phyloP scores from a whole-genome alignment of 176 grass and related monocot species.

The Rhipidocladum racemiflorum region DNA sequence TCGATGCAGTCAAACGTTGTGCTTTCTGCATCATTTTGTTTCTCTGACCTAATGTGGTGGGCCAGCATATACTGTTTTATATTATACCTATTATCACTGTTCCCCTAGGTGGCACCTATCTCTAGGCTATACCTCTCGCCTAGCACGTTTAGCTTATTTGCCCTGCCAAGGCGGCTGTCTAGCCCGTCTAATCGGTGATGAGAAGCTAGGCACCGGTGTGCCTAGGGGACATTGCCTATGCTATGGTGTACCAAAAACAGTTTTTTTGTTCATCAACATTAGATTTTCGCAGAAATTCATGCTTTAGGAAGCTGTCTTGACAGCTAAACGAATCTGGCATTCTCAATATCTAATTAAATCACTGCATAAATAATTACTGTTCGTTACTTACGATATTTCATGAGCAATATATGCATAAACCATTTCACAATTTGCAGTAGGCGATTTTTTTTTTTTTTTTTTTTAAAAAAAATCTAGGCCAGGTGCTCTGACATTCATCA shows the following conservation, averaged over 20 bases:
- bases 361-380: background rate
- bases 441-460: too few species aligned
- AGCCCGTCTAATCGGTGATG: too few species aligned
- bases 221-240: too few species aligned
- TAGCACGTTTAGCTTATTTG: too few species aligned
- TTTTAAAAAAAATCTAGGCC: too few species aligned
- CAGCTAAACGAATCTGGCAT: background rate
- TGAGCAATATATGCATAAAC: background rate
- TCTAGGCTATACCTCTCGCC: too few species aligned
- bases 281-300: background rate
- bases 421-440: background rate
- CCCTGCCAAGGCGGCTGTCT: too few species aligned
- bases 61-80: constrained; percentile 15
- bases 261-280: background rate
- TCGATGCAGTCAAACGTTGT: constrained; percentile 11
- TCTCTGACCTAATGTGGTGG: background rate
- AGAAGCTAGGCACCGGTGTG: too few species aligned
- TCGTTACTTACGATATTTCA: background rate
- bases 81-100: too few species aligned
- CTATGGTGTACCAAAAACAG: background rate
- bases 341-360: background rate
- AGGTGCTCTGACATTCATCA: too few species aligned
- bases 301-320: background rate
- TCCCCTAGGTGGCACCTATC: too few species aligned
- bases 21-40: background rate